Base-by-base conservation (phyloP, 768 basidiomycete species). In the Chalciporus sphaerocephalus region DNA sequence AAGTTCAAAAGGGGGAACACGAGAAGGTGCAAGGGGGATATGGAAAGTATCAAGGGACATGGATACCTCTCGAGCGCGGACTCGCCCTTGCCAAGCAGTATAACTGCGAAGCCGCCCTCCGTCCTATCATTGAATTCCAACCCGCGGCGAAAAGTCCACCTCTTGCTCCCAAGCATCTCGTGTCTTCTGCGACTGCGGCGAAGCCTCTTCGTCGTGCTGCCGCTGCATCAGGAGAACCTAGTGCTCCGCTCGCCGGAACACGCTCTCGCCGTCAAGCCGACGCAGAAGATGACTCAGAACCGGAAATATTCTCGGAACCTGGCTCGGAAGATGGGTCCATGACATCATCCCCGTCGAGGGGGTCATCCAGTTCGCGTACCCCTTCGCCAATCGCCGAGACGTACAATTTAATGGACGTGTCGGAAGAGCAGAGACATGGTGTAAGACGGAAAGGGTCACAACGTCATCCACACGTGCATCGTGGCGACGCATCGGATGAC, bases 11-110 rank as follows among this genome's bases (percentile, higher is more conserved):
- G 64, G 96, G 94, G 21, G 90, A 92, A 57, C 96, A 99, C 66
- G 95, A 98, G 69, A 99, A 99, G 65, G 94, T 99, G 0, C 96
- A 99, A 66, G 96, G 96, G 18, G 96, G 96, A 2, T 99, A 98
- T 66, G 96, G 96, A 55, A 99, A 99, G 69, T 98, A 98, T 64
- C 96, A 99, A 76, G 96, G 96, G 12, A 99, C 96, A 18, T 99
- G 96, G 96, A 93, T 99, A 51, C 96, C 96, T 17, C 81, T 95
- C 47, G 92, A 95, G 40, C 78, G 93, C 46, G 94, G 95, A 2
- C 69, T 98, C 38, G 71, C 70, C 21, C 74, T 99, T 22, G 87
- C 92, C 20, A 89, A 81, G 58, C 93, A 97, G 64, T 98, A 97
- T 68, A 89, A 92, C 52, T 93, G 94, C 58, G 92, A 96, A 57